Conservation (phyloP, 768 basidiomycete species). For the Crucibulum laeve region DNA sequence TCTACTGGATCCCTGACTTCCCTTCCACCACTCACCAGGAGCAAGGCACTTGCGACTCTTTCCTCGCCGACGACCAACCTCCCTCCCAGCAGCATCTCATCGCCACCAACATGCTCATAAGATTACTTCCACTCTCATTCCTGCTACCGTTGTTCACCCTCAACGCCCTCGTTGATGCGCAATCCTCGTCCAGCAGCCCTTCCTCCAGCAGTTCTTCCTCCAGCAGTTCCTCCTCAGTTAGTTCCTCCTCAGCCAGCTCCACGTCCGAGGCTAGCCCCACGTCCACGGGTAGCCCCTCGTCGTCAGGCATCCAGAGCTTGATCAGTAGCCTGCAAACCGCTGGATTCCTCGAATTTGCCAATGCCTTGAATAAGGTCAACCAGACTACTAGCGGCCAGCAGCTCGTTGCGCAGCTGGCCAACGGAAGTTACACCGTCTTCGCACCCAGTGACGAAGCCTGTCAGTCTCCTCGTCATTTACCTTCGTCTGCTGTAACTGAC, state of each 20-base stretch:
- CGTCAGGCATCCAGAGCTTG: slow-evolving; percentile 22
- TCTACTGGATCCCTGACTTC: slow-evolving; percentile 4
- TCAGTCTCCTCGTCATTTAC: slow-evolving; percentile 20
- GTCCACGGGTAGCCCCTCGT: background rate
- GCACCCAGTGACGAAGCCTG: slow-evolving; percentile 54
- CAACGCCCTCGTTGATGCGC: no score
- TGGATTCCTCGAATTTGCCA: slow-evolving; percentile 39
- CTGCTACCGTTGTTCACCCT: no score
- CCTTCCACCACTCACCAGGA: no score
- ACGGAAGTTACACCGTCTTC: slow-evolving; percentile 49
- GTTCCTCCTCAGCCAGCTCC: slow-evolving; percentile 9
- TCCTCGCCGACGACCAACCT: no score
- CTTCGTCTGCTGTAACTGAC: background rate
- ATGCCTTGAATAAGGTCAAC: slow-evolving; percentile 35
- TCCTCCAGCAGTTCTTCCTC: no score
- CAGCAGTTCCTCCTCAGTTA: no score
- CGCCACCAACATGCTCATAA: no score
- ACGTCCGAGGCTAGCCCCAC: slow-evolving; percentile 10
- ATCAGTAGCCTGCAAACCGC: slow-evolving; percentile 29
- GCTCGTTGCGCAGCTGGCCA: slow-evolving; percentile 38
- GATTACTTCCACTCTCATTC: no score
- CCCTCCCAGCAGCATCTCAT: no score
- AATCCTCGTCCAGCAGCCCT: no score
- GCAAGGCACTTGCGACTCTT: no score
- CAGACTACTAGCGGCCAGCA: slow-evolving; percentile 34